A percentile compares a stretch with the other conserved stretches of the same genome.
These are phyloP conservation scores for Suillus placidus DNA, from an alignment of 768 basidiomycete species.

Conservation along the genomic window DNA sequence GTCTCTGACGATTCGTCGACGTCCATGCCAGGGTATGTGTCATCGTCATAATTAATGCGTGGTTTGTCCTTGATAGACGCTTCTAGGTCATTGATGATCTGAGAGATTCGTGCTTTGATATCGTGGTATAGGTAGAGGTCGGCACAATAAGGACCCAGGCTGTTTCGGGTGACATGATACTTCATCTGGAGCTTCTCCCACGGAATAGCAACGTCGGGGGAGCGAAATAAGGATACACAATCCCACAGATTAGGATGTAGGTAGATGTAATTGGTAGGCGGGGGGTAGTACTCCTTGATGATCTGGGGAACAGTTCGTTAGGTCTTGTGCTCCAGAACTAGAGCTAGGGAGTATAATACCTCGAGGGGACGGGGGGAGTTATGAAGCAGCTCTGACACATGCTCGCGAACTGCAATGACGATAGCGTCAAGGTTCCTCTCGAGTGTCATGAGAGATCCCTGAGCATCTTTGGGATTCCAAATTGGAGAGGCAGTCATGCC, in stretches of 20 bases:
- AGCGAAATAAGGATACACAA: slow-evolving; percentile 45
- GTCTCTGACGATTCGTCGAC: slow-evolving; percentile 28
- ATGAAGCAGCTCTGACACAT: slow-evolving; percentile 63
- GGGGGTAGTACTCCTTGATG: slow-evolving; percentile 56
- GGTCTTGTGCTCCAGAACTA: background rate
- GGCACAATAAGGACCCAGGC: slow-evolving; percentile 74
- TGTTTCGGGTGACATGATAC: slow-evolving; percentile 60
- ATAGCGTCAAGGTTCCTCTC: slow-evolving; percentile 76
- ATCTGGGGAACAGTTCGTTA: slow-evolving; percentile 41
- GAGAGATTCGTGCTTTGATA: slow-evolving; percentile 50
- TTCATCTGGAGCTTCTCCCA: slow-evolving; percentile 64
- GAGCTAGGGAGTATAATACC: slow-evolving; percentile 38
- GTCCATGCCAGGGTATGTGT: slow-evolving; percentile 25
- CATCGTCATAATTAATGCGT: slow-evolving; percentile 14
- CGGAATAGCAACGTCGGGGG: slow-evolving; percentile 46
- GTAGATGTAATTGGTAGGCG: slow-evolving; percentile 57
- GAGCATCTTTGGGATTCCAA: slow-evolving; percentile 75
- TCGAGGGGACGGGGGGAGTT: slow-evolving; percentile 70
- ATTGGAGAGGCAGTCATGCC: slow-evolving; percentile 93
- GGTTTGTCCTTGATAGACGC: slow-evolving; percentile 21
- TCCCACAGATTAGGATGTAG: slow-evolving; percentile 59
- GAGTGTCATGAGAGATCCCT: slow-evolving; percentile 59
- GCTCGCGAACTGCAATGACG: slow-evolving; percentile 72
- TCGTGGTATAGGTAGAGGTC: slow-evolving; percentile 72
- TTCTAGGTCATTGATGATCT: slow-evolving; percentile 38